Evolutionary conservation across 306 rosid genomes (phyloP), one percentile per base, ranked within the genome.

Genomic region (Chamaecrista fasciculata): DNA sequence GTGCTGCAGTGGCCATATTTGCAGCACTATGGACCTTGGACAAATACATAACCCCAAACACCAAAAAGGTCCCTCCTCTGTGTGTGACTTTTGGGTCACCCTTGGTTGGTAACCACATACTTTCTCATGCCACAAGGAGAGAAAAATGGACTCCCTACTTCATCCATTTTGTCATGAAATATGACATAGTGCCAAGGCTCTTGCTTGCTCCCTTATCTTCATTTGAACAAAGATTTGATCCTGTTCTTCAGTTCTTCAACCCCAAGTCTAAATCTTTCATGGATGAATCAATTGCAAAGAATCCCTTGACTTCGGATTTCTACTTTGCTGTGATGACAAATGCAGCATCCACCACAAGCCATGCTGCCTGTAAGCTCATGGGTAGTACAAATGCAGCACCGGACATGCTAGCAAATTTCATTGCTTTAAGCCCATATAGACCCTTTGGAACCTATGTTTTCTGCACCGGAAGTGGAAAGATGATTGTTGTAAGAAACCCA

Each of bases 31-130:
- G 89, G 94, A 75, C 88, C 6, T 70, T 93, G 61, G 88, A 93
- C 56, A 29, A 79, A 5, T 50, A 23, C 29, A 24, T 23, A 28
- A 85, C 58, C 42, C 65, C 42, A 11, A 40, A n/a, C 6, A 37
- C 68, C 15, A 56, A 19, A 20, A 5, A 11, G 8, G 31, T 37
- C 63, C 70, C 69, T 10, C 79, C 82, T 0, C 0, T 57, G 7
- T 90, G 96, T 67, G 51, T 90, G n/a, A 90, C 98, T 43, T 90
- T 93, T 29, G 97, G 96, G 3, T 85, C 96, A 39, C 97, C 98
- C 21, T 86, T 90, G 2, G 53, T 87, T 43, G 97, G 95, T 11
- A 73, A 85, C 64, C 86, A 62, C 52, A 83, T 92, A 24, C 56
- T 92, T 64, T 83, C 96, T 76, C 97, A 94, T 69, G 92, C 96